A percentile compares a stretch with the other conserved stretches of the same genome.
phyloP scores from a whole-genome alignment of 2,329 filamentous ascomycete species.

The Aspergillus persii region DNA sequence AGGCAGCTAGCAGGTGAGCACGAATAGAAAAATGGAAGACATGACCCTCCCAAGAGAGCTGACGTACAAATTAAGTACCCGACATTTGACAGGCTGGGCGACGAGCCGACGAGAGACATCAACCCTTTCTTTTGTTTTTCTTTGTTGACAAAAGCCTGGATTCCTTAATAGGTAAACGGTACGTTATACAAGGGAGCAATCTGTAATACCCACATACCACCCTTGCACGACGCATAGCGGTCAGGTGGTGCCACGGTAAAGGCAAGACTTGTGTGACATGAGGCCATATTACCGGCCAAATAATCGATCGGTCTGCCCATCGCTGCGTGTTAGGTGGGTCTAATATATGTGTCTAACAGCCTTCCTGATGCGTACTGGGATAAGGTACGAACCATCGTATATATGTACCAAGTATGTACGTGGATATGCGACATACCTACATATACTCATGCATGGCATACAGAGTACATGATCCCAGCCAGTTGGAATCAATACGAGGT shows the following conservation, averaged over 20 bases:
- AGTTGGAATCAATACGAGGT: neutral
- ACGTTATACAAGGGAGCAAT: neutral
- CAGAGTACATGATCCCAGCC: neutral
- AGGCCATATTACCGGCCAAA: neutral
- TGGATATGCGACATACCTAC: neutral
- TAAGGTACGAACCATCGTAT: neutral
- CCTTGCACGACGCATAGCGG: neutral
- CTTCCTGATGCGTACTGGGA: neutral
- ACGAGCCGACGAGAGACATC: neutral
- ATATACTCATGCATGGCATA: constrained; percentile 2
- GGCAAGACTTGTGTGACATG: neutral
- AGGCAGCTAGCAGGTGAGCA: neutral
- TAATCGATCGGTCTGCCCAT: neutral
- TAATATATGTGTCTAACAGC: neutral
- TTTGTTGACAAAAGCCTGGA: neutral
- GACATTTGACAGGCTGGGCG: neutral
- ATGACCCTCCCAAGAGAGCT: neutral
- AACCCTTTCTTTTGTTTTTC: neutral
- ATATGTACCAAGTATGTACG: constrained; percentile 1
- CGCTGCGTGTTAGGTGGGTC: neutral
- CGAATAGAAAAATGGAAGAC: neutral
- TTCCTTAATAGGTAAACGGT: constrained; percentile 2
- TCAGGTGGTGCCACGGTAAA: neutral
- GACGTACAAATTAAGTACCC: neutral
- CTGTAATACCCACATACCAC: neutral